Percentiles rank a stretch among this genome's conserved stretches.
Evolutionary conservation across 2,329 filamentous ascomycete species (phyloP).

Genomic region (Colletotrichum trifolii): DNA sequence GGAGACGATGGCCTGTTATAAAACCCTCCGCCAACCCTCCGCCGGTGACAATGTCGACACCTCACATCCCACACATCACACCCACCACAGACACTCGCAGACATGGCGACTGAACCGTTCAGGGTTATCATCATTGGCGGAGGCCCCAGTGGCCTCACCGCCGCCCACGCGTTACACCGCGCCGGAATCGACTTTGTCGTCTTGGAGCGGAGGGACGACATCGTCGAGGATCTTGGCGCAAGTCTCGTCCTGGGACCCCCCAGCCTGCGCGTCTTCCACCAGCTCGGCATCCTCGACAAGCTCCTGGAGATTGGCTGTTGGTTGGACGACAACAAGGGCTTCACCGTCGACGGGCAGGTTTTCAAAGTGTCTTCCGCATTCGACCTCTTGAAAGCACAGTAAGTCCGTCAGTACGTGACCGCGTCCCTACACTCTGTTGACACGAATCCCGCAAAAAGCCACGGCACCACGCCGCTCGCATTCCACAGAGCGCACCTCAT

Average conservation of each 20-base stretch:
- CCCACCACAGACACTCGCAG: neutral
- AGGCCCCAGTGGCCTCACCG: conserved; percentile 44
- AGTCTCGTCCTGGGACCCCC: conserved; percentile 43
- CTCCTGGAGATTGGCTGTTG: conserved; percentile 17
- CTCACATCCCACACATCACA: neutral
- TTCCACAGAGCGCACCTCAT: conserved; percentile 51
- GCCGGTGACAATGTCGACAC: conserved; percentile 8
- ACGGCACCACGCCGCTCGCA: conserved; percentile 42
- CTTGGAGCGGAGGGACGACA: conserved; percentile 42
- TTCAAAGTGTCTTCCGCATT: conserved; percentile 17
- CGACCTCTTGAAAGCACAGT: neutral
- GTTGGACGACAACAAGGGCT: conserved; percentile 3
- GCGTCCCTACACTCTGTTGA: neutral
- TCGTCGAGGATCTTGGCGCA: conserved; percentile 44
- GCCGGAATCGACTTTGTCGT: conserved; percentile 50
- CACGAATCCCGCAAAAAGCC: conserved; percentile 28
- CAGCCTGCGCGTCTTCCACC: conserved; percentile 44
- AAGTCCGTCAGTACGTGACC: neutral
- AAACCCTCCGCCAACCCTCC: conserved; percentile 12
- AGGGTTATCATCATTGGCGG: conserved; percentile 46
- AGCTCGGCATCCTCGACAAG: conserved; percentile 43
- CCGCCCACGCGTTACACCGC: conserved; percentile 44
- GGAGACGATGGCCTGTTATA: conserved; percentile 2
- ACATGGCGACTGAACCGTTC: conserved; percentile 44
- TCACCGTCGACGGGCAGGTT: conserved; percentile 7